Conservation (phyloP, 257 asterid species). For the Nicotiana benthamiana region DNA sequence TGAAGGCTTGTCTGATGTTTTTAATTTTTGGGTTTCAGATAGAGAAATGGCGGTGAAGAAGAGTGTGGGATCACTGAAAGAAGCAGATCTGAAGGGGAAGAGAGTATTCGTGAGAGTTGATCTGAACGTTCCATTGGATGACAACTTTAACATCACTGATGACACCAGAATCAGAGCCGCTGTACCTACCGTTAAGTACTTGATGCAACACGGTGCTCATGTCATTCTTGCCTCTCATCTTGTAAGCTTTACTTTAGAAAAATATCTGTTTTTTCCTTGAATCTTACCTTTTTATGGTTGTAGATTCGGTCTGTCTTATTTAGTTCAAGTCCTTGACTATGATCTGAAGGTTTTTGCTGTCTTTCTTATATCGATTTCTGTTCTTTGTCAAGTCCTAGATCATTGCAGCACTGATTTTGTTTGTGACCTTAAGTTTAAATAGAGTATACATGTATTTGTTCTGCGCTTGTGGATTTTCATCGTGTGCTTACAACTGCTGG, state of each 20-base stretch:
- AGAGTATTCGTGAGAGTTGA: constrained; percentile 75
- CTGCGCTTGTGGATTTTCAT: not conserved
- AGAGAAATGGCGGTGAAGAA: constrained; percentile 67
- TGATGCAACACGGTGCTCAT: constrained; percentile 48
- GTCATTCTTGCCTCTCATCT: constrained; percentile 81
- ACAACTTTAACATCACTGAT: constrained; percentile 67
- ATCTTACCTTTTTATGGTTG: not conserved
- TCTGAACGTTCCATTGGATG: constrained; percentile 91
- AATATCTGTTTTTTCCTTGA: not conserved
- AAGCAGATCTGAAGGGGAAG: constrained; percentile 80
- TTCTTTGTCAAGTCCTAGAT: not conserved
- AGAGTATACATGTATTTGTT: not conserved
- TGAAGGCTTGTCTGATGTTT: not conserved
- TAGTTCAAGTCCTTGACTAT: not conserved
- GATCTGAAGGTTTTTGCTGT: not conserved
- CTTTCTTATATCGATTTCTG: not conserved
- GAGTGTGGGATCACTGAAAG: constrained; percentile 76
- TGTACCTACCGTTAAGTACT: constrained; percentile 68
- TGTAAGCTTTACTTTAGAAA: constrained; percentile 24
- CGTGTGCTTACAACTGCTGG: not conserved
- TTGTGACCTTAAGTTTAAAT: not conserved
- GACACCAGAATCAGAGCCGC: constrained; percentile 83
- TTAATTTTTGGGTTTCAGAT: not conserved
- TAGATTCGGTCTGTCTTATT: not conserved
- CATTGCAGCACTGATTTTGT: not conserved